Base-by-base conservation (phyloP, 192 early-diverging fungal species). In the Paraglomus brasilianum region DNA sequence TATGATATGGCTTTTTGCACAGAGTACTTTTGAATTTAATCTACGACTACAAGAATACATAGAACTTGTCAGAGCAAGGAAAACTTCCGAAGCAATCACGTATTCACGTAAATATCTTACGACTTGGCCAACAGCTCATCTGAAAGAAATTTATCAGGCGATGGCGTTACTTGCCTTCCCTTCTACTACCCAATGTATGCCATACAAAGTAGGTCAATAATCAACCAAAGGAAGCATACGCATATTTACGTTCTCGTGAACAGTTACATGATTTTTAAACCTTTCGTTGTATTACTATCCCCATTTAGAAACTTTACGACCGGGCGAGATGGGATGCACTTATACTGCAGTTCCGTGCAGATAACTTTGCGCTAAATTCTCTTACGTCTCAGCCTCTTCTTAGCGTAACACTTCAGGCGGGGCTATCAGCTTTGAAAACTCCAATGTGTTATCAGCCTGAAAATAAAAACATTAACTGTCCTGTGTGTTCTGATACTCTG, bases 11-110 rank as follows among this genome's bases (percentile, higher is more conserved):
- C 8, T 49, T 46, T 41, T 47, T 13, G 61, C 9, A 19, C 64
- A 99, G 91, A 97, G 94, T 76, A 88, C 92, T 8, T 77, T 99
- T 46, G 98, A 99, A 77, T 99, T 99, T 81, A 91, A 97, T 72
- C 82, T 98, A 65, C 86, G 94, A 1, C 69, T 97, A 44, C 96
- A 98, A 79, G 98, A 99, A 76, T 95, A 89, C 75, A 87, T 99
- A 42, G 95, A 99, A 71, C 83, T 97, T 48, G 87, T 87, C 3
- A 82, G 93, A 22, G 82, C 66, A 9, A 77, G 82, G 19, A 84
- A 87, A 24, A 76, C 76, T 11, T 63, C 76, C 21, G 92, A 90
- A 6, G 96, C 95, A 0, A 92, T 99, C 52, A 74, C 71, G 7
- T 97, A 99, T 76, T 85, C 92, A 10, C 87, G 89, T 50, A 96